phyloP scores from a whole-genome alignment of 108 stramenopile species.

The Pseudonitzschia multiseries region DNA sequence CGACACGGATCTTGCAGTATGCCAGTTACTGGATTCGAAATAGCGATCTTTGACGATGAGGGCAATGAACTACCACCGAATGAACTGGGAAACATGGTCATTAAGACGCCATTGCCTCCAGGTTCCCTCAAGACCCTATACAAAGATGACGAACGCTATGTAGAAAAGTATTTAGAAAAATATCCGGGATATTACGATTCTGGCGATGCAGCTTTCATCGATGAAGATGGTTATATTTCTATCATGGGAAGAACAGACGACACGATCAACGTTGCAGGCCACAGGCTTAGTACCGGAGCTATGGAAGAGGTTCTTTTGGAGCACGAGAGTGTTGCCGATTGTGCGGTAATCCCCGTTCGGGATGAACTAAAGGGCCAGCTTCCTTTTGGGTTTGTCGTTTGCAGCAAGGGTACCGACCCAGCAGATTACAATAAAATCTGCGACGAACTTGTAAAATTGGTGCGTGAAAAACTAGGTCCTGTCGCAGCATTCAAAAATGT shows the following conservation, averaged over 20 bases:
- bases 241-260: slow-evolving; percentile 81
- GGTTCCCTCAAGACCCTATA: slow-evolving; percentile 68
- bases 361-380: slow-evolving; percentile 72
- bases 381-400: slow-evolving; percentile 68
- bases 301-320: slow-evolving; percentile 71
- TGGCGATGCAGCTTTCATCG: slow-evolving; percentile 66
- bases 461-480: slow-evolving; percentile 64
- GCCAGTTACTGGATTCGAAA: slow-evolving; percentile 52
- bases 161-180: slow-evolving; percentile 47
- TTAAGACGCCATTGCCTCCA: slow-evolving; percentile 76
- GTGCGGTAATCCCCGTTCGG: slow-evolving; percentile 64
- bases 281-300: slow-evolving; percentile 65
- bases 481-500: slow-evolving; percentile 67
- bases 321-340: slow-evolving; percentile 64
- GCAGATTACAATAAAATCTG: slow-evolving; percentile 34
- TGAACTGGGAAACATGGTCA: slow-evolving; percentile 52
- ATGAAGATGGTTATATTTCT: slow-evolving; percentile 74
- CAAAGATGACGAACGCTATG: slow-evolving; percentile 59
- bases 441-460: slow-evolving; percentile 50
- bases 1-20: slow-evolving; percentile 49
- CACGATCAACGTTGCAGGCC: slow-evolving; percentile 73
- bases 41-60: slow-evolving; percentile 47
- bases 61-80: slow-evolving; percentile 34
- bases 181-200: slow-evolving; percentile 72
- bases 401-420: slow-evolving; percentile 27